Conservation (phyloP, 1,284 basidiomycete genomes). For the Leccinum laetum region DNA sequence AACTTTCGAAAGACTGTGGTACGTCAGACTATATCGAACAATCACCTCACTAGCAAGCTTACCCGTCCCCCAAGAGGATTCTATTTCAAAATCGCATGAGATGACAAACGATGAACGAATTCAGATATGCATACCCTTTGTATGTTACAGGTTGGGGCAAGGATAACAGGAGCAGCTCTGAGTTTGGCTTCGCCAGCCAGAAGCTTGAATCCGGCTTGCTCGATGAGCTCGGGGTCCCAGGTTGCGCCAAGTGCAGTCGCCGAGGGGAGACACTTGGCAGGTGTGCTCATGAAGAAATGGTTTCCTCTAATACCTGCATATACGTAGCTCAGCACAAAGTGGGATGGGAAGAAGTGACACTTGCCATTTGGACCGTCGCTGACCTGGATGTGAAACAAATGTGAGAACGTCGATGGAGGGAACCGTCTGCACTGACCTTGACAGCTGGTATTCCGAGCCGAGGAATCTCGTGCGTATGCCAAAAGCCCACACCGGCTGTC, state of each 20-base stretch:
- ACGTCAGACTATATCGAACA: slow-evolving; percentile 11
- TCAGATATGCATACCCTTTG: slow-evolving; percentile 51
- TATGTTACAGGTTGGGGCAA: slow-evolving; percentile 82
- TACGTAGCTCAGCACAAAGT: neutral
- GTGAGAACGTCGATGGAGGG: slow-evolving; percentile 2
- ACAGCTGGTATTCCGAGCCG: slow-evolving; percentile 70
- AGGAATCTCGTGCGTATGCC: slow-evolving; percentile 70
- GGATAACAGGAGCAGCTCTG: slow-evolving; percentile 64
- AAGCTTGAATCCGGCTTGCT: slow-evolving; percentile 61
- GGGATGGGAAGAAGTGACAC: slow-evolving; percentile 2
- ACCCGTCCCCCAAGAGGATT: slow-evolving; percentile 75
- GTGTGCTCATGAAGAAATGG: slow-evolving; percentile 64
- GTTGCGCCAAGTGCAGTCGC: slow-evolving; percentile 76
- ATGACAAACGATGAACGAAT: neutral
- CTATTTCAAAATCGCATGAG: slow-evolving; percentile 30
- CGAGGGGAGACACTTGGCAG: slow-evolving; percentile 60
- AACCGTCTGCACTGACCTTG: slow-evolving; percentile 45
- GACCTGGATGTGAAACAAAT: slow-evolving; percentile 41
- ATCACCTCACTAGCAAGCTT: slow-evolving; percentile 15
- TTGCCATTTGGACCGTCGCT: slow-evolving; percentile 75
- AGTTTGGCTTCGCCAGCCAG: slow-evolving; percentile 74
- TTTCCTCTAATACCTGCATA: slow-evolving; percentile 48
- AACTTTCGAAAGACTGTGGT: slow-evolving; percentile 66
- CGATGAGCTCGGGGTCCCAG: slow-evolving; percentile 68
- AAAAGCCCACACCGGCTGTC: slow-evolving; percentile 72